Evolutionary conservation across 1,284 basidiomycete species (phyloP), one percentile per base, ranked within the genome.

Genomic region (Leccinum insolens): DNA sequence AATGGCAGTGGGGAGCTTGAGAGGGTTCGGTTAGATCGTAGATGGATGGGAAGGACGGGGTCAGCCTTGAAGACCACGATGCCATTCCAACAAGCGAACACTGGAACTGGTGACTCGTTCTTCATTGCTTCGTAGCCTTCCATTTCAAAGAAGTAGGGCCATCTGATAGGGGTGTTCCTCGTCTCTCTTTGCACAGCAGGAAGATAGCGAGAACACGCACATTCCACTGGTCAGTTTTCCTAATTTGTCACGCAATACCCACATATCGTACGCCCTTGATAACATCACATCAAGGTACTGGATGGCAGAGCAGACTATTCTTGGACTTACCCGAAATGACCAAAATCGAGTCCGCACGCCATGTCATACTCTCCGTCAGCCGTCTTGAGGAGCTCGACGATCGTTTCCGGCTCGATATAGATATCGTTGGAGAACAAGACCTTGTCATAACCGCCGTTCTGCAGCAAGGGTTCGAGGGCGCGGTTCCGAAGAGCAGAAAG

Each of bases 21-120:
- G 31, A 81, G 76, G 7, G 77, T 78, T n/a, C 68, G 69, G 46
- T 78, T 76, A 2, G 68, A 68, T 67, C 80, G 78, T 8, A 77
- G 72, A 49, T 75, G 68, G 20, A 80, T 70, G 4, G 80, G 82
- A 46, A 84, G 75, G 67, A 86, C 75, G 37, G 85, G 84, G 60
- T 82, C 82, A 0, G 86, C 81, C 20, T 75, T 71, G 71, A 88
- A 84, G 0, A 81, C 84, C 57, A 83, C 82, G 66, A 86, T 84
- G 31, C 88, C 88, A 74, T 89, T 89, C 88, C 88, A 88, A 76
- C 87, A 89, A 0, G 83, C 74, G 63, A 85, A 83, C 5, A 87
- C 86, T 9, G 82, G 81, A n/a, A 85, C 82, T 2, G 84, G 82
- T 44, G 80, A 76, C 39, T 82, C 82, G 37, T 68, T 67, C 65